Conservation (phyloP, 2,329 filamentous ascomycete genomes). For the Fusarium sp. region DNA sequence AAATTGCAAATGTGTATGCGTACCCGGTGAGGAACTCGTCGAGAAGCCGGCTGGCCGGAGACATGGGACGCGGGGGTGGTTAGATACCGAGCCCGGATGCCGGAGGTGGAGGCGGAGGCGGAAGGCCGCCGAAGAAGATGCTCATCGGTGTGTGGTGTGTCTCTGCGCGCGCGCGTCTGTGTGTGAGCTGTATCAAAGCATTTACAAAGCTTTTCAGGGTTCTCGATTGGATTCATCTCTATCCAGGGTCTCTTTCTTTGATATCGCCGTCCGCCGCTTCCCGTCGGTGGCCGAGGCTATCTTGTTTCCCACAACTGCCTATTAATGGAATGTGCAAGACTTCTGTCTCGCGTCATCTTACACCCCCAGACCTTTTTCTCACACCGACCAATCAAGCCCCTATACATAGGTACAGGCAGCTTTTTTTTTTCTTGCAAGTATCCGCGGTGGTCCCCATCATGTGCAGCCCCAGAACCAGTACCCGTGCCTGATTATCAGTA, state of each 20-base stretch:
- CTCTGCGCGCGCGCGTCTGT: not conserved
- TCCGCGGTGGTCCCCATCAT: not conserved
- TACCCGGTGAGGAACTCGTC: constrained; percentile 3
- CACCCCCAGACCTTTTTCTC: not conserved
- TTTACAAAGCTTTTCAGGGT: constrained; percentile 5
- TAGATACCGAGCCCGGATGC: constrained; percentile 33
- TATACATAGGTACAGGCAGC: not conserved
- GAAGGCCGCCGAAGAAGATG: constrained; percentile 17
- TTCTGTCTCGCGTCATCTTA: constrained; percentile 1
- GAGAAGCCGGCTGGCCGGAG: constrained; percentile 31
- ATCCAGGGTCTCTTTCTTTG: not conserved
- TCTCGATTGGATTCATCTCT: constrained; percentile 21
- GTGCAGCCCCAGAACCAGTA: not conserved
- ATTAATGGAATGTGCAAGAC: not conserved
- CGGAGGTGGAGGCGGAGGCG: constrained; percentile 32
- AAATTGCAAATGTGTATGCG: not conserved
- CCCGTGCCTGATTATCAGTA: constrained; percentile 2
- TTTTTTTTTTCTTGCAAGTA: not conserved
- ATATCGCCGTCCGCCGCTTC: constrained; percentile 39
- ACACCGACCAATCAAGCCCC: not conserved
- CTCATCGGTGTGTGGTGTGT: not conserved
- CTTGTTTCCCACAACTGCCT: not conserved
- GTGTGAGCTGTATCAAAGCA: not conserved
- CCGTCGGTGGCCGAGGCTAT: constrained; percentile 35
- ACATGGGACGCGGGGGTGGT: constrained; percentile 18